Percentiles rank a stretch among this genome's conserved stretches.
Evolutionary conservation across 108 stramenopile species (phyloP).

Genomic region (Skeletonema costatum): DNA sequence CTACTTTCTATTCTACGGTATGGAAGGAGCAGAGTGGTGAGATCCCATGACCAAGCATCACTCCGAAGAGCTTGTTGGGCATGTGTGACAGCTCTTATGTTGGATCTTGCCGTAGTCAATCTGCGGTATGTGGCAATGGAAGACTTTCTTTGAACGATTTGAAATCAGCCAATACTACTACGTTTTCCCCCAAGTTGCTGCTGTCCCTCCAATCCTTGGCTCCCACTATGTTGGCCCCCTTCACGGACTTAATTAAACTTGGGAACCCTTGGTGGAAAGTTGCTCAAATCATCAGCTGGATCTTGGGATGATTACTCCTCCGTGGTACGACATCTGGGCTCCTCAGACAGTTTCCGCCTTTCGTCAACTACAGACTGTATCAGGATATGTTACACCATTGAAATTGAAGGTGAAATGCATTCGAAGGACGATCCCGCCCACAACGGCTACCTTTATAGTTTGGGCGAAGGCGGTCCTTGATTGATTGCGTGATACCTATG

Average conservation of each 20-base stretch:
- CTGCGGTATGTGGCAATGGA: background rate
- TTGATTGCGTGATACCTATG: constrained; percentile 24
- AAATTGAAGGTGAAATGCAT: constrained; percentile 4
- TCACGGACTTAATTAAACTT: background rate
- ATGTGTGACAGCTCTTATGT: constrained; percentile 7
- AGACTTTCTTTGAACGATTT: constrained; percentile 30
- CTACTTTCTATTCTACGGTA: constrained; percentile 13
- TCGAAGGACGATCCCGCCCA: background rate
- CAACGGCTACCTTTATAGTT: background rate
- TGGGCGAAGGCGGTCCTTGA: constrained; percentile 12
- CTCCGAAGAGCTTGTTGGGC: background rate
- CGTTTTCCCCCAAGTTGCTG: constrained; percentile 34
- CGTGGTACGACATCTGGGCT: background rate
- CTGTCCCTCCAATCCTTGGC: constrained; percentile 1
- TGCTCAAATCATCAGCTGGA: background rate
- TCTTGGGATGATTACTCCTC: background rate
- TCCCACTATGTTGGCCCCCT: constrained; percentile 3
- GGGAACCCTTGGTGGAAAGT: background rate
- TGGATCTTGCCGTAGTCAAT: constrained; percentile 27
- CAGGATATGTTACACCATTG: constrained; percentile 10
- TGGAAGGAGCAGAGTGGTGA: constrained; percentile 8
- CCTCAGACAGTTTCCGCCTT: constrained; percentile 13
- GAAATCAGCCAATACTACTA: constrained; percentile 14
- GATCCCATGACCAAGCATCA: constrained; percentile 19
- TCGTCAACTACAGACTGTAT: background rate